phyloP scores from a whole-genome alignment of 805 yeast genomes.

The Candida michaelii region DNA sequence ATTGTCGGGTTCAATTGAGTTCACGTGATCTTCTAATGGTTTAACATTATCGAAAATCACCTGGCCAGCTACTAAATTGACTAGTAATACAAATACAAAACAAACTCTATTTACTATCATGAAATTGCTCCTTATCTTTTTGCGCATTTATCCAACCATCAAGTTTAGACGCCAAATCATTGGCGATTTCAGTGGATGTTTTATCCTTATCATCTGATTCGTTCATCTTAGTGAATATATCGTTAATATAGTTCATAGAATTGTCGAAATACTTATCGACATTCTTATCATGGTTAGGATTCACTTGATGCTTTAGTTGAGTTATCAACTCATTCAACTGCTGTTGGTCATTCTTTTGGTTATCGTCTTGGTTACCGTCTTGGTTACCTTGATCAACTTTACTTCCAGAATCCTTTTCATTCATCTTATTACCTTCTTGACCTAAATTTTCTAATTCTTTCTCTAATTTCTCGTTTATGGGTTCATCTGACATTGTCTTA shows the following conservation, averaged over 20 bases:
- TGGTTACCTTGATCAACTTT: constrained; percentile 2
- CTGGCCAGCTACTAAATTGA: background rate
- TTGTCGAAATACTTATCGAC: constrained; percentile 27
- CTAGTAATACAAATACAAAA: background rate
- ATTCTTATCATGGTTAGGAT: constrained; percentile 29
- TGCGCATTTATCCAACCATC: constrained; percentile 27
- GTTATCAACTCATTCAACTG: constrained; percentile 7
- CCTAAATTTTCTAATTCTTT: background rate
- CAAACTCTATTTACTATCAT: background rate
- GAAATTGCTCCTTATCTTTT: constrained; percentile 5
- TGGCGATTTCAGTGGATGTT: constrained; percentile 35
- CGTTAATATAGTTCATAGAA: constrained; percentile 27
- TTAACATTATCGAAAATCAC: background rate
- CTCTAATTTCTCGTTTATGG: constrained; percentile 2
- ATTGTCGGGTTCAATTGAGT: too few species aligned
- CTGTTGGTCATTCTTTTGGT: background rate
- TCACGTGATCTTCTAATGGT: too few species aligned
- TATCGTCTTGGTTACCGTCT: background rate
- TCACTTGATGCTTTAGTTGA: constrained; percentile 19
- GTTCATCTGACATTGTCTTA: background rate
- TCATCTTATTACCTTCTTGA: background rate
- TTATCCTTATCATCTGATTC: constrained; percentile 31
- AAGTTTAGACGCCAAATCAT: constrained; percentile 29
- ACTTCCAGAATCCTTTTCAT: background rate
- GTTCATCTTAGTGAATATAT: constrained; percentile 28